Conservation (phyloP, 108 stramenopile genomes). For the Skeletonema marinoi region DNA sequence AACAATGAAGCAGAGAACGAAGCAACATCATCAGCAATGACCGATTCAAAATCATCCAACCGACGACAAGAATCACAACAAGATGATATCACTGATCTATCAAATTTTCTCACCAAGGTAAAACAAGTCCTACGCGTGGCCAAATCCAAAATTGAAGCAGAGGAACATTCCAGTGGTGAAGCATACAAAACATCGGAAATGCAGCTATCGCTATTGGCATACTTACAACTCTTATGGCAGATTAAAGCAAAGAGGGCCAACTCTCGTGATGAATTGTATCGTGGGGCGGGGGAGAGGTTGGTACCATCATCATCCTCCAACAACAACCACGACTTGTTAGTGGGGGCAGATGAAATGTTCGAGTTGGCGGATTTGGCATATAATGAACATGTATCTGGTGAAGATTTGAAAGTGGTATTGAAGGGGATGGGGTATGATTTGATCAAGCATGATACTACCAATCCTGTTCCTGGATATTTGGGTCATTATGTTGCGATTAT, state of each 20-base stretch:
- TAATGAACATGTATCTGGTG: conserved; percentile 30
- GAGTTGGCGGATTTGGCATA: conserved; percentile 62
- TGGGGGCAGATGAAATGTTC: conserved; percentile 40
- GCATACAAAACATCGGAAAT: not conserved
- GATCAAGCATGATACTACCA: conserved; percentile 30
- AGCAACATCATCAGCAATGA: not conserved
- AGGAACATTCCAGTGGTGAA: not conserved
- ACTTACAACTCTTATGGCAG: conserved; percentile 33
- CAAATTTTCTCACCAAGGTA: conserved; percentile 26
- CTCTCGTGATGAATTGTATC: conserved; percentile 28
- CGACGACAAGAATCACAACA: no score
- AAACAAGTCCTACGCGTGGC: conserved; percentile 1
- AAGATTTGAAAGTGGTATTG: conserved; percentile 10
- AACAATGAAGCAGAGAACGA: not conserved
- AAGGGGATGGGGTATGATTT: conserved; percentile 21
- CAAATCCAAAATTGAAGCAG: conserved; percentile 21
- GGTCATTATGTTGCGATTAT: conserved; percentile 44
- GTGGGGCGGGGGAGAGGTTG: conserved; percentile 7
- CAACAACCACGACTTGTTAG: not conserved
- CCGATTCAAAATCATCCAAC: not conserved
- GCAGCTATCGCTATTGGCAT: conserved; percentile 18
- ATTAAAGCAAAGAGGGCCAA: conserved; percentile 16
- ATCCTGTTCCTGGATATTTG: conserved; percentile 37
- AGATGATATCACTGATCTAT: conserved; percentile 21
- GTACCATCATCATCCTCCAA: not conserved